Base-by-base conservation (phyloP, 345 rosid genomes). In the Turritis glabra region DNA sequence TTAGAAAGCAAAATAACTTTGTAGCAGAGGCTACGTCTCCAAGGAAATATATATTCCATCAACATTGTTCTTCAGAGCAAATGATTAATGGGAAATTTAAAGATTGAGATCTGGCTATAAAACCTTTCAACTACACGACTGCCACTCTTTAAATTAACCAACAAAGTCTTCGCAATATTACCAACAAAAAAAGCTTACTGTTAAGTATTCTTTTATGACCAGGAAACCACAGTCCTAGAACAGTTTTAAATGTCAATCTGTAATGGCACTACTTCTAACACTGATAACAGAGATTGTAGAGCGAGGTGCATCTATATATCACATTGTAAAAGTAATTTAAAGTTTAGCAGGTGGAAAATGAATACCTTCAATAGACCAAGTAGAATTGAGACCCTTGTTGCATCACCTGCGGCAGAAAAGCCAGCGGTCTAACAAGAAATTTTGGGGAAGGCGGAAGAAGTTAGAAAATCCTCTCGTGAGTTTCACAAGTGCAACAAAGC, bases 381-480 rank as follows among this genome's bases (percentile, higher is more conserved):
- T 58, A 93, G 76, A 71, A 93, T 89, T 43, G 98, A 93, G 81
- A 88, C 98, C 66, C 96, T 79, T 22, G 98, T 93, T 72, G 98
- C 98, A 86, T 93, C 98, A 37, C 91, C 84, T 62, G 98, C 98
- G 5, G 91, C 94, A 65, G 98, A 87, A 69, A 91, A 93, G 78
- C 98, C 97, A 75, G 98, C 98, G 68, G 80, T 88, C 98, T 93
- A 69, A 74, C 65, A 80, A 15, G 43, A 35, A 23, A 76, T 62
- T 43, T 77, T 22, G 72, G 40, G 10, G 22, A 19, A 7, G n/a
- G 17, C 22, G 19, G 8, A 40, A 38, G 22, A 41, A 27, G 13
- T 64, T 65, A 33, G 17, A 71, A 41, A 35, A 23, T 3, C 37
- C 9, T 11, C 48, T 32, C 50, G 21, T 56, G 6, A 74, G 44